These are phyloP conservation scores for Fusarium paranaense DNA, from an alignment of 2,329 filamentous ascomycete genomes.

Conservation along the genomic window DNA sequence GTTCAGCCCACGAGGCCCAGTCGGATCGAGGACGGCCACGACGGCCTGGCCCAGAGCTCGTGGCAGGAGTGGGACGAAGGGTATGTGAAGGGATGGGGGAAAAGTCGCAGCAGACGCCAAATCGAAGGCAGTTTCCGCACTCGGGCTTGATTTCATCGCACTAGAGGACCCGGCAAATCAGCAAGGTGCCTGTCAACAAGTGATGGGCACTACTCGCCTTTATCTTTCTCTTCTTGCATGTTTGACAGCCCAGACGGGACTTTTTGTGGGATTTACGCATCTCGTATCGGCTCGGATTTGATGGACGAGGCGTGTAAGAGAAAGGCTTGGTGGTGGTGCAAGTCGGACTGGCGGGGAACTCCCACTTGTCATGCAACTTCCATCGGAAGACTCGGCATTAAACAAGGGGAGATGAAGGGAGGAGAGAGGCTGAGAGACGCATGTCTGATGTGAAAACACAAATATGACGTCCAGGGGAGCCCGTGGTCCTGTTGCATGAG, in stretches of 20 bases:
- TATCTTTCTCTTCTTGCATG: slow-evolving; percentile 6
- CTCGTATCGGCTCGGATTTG: neutral
- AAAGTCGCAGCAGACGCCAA: slow-evolving; percentile 13
- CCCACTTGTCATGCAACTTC: neutral
- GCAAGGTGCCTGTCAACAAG: neutral
- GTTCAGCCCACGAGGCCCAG: slow-evolving; percentile 9
- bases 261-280: slow-evolving; percentile 8
- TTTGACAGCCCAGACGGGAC: slow-evolving; percentile 6
- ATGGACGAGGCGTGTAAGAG: neutral
- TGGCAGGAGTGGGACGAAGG: neutral
- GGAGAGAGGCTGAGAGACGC: neutral
- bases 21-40: slow-evolving; percentile 8
- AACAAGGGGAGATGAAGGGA: neutral
- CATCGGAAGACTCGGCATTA: neutral
- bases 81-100: neutral
- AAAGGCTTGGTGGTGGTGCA: neutral
- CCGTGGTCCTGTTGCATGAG: neutral
- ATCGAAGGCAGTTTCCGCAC: slow-evolving; percentile 12
- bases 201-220: neutral
- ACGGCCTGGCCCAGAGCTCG: neutral
- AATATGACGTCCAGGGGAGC: neutral
- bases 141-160: slow-evolving; percentile 8
- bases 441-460: neutral
- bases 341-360: neutral
- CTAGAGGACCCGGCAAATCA: neutral